These are phyloP conservation scores for Boletus sp. DNA, from an alignment of 768 basidiomycete genomes.

Conservation along the genomic window DNA sequence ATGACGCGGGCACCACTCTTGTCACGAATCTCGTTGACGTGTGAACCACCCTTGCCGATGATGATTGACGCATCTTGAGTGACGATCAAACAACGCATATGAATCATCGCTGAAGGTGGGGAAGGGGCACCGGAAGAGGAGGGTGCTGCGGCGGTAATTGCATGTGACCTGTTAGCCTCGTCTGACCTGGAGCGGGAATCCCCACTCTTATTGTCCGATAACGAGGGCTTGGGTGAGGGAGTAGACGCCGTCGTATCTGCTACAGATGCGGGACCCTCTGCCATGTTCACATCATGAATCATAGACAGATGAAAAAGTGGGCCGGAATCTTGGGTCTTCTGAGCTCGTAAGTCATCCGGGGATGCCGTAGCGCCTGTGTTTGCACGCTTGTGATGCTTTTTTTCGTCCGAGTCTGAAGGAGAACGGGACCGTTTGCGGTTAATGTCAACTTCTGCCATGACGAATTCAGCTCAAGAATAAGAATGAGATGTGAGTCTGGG, in stretches of 20 bases:
- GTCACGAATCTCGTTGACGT: constrained; percentile 98
- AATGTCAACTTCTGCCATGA: constrained; percentile 83
- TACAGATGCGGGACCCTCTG: constrained; percentile 38
- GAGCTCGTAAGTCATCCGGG: constrained; percentile 58
- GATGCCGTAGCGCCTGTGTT: constrained; percentile 69
- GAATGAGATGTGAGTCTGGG: constrained; percentile 36
- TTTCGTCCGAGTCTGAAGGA: constrained; percentile 75
- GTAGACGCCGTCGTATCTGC: constrained; percentile 51
- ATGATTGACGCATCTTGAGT: constrained; percentile 99
- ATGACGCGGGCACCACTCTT: constrained; percentile 95
- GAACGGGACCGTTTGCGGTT: constrained; percentile 87
- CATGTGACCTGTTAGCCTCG: constrained; percentile 38
- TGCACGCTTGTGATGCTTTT: constrained; percentile 78
- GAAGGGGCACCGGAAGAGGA: constrained; percentile 46
- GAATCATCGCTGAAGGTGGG: constrained; percentile 79
- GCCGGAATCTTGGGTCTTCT: constrained; percentile 45
- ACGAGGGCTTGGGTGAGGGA: constrained; percentile 50
- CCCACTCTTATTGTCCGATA: constrained; percentile 43
- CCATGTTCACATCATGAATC: constrained; percentile 63
- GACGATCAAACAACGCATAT: constrained; percentile 97
- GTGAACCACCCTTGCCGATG: constrained; percentile 92
- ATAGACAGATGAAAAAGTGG: constrained; percentile 37
- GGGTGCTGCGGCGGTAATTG: constrained; percentile 47
- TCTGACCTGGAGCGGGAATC: constrained; percentile 34
- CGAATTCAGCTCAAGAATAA: constrained; percentile 52